Base-by-base conservation (phyloP, 2,329 filamentous ascomycete genomes). In the Cercospora sesami region DNA sequence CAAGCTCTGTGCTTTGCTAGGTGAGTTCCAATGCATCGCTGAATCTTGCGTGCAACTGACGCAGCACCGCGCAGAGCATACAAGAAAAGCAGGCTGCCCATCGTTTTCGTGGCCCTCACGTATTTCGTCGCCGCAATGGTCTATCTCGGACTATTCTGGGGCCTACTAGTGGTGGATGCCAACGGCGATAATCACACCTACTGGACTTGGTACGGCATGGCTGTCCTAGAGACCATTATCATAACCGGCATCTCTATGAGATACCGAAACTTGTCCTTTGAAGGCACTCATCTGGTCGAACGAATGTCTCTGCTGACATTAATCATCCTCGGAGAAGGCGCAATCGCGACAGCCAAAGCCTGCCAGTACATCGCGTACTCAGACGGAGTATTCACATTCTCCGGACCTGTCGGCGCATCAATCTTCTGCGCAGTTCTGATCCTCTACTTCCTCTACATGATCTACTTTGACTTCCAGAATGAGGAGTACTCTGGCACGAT, bases 161-260 rank as follows among this genome's bases (percentile, higher is more conserved):
- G 72, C 10, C 75, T 78, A 31, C 60, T 8, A 3, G 60, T 53
- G 18, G 60, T 62, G 10, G 69, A 59, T 39, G 45, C 33, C 14
- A 30, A 67, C n/a, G 64, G 67, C 2, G 28, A 63, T 10, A 77
- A 78, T 65, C 64, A 67, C 45, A 76, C 82, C 4, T 84, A 83
- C 77, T 79, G 81, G 61, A 78, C 81, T 45, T 86, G 87, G 87
- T 89, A 89, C 72, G 74, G 85, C 23, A 73, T 79, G 60, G 75
- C 75, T 2, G 67, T 78, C 3, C 59, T 66, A 0, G 78, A 80
- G 61, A 78, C 77, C 2, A 23, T 76, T 5, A 63, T 78, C 36
- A 77, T 75, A 2, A 77, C 78, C 3, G 67, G 61, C 2, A 73
- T 79, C 8, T 78, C 75, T 2, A 76, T 73, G 62, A 45, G 75